phyloP scores from a whole-genome alignment of 768 basidiomycete species.

The Tubosaeta sp. region DNA sequence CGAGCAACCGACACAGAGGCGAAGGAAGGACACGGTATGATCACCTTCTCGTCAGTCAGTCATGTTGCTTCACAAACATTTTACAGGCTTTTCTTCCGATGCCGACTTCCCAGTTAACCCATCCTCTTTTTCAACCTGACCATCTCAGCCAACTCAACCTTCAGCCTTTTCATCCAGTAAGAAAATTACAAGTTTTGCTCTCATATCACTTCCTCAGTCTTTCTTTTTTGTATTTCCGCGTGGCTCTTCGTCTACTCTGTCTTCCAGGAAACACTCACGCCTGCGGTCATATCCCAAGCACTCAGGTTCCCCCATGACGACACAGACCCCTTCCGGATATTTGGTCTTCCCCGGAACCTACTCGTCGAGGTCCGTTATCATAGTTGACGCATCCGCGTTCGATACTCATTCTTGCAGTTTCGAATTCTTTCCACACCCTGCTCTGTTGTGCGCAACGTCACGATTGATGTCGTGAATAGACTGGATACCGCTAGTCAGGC shows the following conservation, averaged over 20 bases:
- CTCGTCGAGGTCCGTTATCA: slow-evolving; percentile 60
- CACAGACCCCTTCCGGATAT: slow-evolving; percentile 53
- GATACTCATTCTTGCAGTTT: slow-evolving; percentile 41
- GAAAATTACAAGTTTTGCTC: slow-evolving; percentile 8
- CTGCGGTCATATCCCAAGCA: slow-evolving; percentile 40
- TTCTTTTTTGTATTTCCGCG: too few species aligned
- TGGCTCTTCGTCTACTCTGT: background rate
- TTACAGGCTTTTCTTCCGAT: slow-evolving; percentile 43
- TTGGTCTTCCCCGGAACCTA: slow-evolving; percentile 68
- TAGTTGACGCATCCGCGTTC: background rate
- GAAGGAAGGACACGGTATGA: slow-evolving; percentile 23
- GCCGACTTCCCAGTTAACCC: slow-evolving; percentile 34
- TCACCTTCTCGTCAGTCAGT: background rate
- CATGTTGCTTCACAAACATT: background rate
- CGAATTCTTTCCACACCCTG: slow-evolving; percentile 66
- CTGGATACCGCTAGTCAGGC: slow-evolving; percentile 48
- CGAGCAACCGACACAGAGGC: slow-evolving; percentile 20
- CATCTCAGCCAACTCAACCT: slow-evolving; percentile 33
- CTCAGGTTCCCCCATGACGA: slow-evolving; percentile 42
- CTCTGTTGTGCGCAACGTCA: slow-evolving; percentile 67
- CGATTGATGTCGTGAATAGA: slow-evolving; percentile 48
- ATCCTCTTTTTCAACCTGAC: slow-evolving; percentile 40
- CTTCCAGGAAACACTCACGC: slow-evolving; percentile 30
- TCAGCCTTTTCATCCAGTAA: slow-evolving; percentile 43
- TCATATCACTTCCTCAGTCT: background rate